Conservation (phyloP, 192 early-diverging fungal species). For the Coemansia sp. region DNA sequence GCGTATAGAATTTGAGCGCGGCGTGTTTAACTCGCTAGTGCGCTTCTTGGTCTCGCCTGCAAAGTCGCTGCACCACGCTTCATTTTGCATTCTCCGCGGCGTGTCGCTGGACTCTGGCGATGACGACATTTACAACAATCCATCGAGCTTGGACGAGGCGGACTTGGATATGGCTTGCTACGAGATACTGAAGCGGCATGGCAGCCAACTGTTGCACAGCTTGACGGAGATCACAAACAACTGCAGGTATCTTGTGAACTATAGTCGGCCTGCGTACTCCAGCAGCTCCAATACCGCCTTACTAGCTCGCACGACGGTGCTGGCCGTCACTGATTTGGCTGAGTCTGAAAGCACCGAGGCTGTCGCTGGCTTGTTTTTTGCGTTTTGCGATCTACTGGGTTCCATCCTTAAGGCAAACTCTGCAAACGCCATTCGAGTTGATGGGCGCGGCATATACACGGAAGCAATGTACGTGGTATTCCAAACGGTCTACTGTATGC, state of each 20-base stretch:
- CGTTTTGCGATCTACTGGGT: slow-evolving; percentile 38
- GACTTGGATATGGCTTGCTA: slow-evolving; percentile 41
- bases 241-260: slow-evolving; percentile 41
- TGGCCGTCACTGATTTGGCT: slow-evolving; percentile 16
- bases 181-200: slow-evolving; percentile 34
- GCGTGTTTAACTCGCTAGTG: slow-evolving; percentile 18
- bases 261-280: slow-evolving; percentile 37
- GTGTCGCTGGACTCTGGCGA: slow-evolving; percentile 11
- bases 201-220: slow-evolving; percentile 18
- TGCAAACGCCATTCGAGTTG: neutral
- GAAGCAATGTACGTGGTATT: slow-evolving; percentile 27
- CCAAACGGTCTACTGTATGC: slow-evolving; percentile 42
- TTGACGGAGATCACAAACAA: slow-evolving; percentile 28
- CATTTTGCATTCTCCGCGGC: slow-evolving; percentile 25
- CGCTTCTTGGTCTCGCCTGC: slow-evolving; percentile 35
- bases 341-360: slow-evolving; percentile 17
- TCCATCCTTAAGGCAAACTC: slow-evolving; percentile 38
- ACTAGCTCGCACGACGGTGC: slow-evolving; percentile 25
- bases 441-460: slow-evolving; percentile 21
- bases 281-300: slow-evolving; percentile 32
- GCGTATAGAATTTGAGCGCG: slow-evolving; percentile 28
- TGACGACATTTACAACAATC: neutral
- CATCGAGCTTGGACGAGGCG: slow-evolving; percentile 8
- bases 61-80: slow-evolving; percentile 10
- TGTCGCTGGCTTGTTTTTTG: slow-evolving; percentile 42